Base-by-base conservation (phyloP, 2,329 filamentous ascomycete genomes). In the Nigrospora sphaerica region DNA sequence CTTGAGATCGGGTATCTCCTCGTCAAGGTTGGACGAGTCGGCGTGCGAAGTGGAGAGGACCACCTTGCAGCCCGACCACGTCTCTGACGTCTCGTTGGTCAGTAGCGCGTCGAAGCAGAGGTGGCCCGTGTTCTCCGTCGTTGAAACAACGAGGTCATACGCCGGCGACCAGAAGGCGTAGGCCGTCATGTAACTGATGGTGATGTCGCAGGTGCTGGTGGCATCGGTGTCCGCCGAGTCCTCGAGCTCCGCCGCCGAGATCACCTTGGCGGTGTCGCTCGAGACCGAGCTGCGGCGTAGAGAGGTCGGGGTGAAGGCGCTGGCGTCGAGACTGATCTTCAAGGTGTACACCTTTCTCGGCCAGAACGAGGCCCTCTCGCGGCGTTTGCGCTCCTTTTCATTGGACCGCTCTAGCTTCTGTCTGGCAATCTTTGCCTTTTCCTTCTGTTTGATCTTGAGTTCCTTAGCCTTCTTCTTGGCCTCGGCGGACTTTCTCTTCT, bases 11-110 rank as follows among this genome's bases (percentile, higher is more conserved):
- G 81, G 81, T 2, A 80, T 73, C 12, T 63, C 62, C 48, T 83
- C 76, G 19, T 75, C 70, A 2, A 83, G 64, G 2, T 74, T 74
- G 2, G 75, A 70, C 45, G 78, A 81, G 6, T 71, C 72, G 4
- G 80, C 75, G 54, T 84, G 78, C 0, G 80, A 83, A 0, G 80
- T 85, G 3, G 81, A 85, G 6, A 86, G 71, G 0, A 72, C 73
- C 34, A 86, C 63, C 50, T 74, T 77, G 59, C 78, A 76, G 61
- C 78, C 74, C 31, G 66, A 68, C 82, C 82, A 86, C 0, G 74
- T 78, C 63, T 86, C 82, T 0, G 77, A 80, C 0, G 80, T 83
- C 43, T 67, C 67, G 62, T 86, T 86, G 47, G 71, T 74, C 44
- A 85, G 73, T 52, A 77, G 73, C 2, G 81, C 81, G 46, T 83